phyloP scores from a whole-genome alignment of 2,329 filamentous ascomycete species.

The Fusarium acutatum region DNA sequence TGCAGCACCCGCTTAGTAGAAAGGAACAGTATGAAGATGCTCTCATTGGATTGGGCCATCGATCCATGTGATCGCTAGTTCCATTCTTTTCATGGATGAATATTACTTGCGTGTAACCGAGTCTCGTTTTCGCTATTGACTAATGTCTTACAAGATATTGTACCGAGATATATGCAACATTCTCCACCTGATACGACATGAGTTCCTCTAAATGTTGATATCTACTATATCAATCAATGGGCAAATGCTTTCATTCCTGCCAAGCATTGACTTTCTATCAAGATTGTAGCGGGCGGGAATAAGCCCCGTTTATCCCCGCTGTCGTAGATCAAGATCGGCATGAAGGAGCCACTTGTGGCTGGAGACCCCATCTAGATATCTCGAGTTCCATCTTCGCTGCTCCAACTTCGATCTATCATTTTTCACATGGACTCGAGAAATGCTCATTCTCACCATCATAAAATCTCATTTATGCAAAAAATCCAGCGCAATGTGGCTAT shows the following conservation, averaged over 20 bases:
- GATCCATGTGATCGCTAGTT: constrained; percentile 19
- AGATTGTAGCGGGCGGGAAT: constrained; percentile 24
- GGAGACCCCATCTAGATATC: neutral
- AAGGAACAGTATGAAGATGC: neutral
- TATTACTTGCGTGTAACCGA: constrained; percentile 12
- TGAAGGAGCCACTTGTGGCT: constrained; percentile 30
- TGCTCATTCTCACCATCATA: neutral
- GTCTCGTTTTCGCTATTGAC: neutral
- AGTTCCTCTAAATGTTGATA: neutral
- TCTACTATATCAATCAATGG: too few relatives aligned
- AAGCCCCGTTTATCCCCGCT: constrained; percentile 15
- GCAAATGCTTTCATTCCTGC: neutral
- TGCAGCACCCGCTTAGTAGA: constrained; percentile 13
- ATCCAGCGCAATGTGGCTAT: neutral
- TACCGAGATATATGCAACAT: neutral
- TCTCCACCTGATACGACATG: neutral
- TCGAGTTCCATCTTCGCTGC: neutral
- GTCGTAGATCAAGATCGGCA: constrained; percentile 26
- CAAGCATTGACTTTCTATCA: constrained; percentile 23
- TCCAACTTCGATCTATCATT: neutral
- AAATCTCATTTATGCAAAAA: neutral
- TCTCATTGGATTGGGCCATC: constrained; percentile 13
- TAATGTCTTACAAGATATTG: neutral
- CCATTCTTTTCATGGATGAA: neutral
- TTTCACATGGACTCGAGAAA: neutral